phyloP scores from a whole-genome alignment of 1,284 basidiomycete genomes.

The Spongispora temasekensis region DNA sequence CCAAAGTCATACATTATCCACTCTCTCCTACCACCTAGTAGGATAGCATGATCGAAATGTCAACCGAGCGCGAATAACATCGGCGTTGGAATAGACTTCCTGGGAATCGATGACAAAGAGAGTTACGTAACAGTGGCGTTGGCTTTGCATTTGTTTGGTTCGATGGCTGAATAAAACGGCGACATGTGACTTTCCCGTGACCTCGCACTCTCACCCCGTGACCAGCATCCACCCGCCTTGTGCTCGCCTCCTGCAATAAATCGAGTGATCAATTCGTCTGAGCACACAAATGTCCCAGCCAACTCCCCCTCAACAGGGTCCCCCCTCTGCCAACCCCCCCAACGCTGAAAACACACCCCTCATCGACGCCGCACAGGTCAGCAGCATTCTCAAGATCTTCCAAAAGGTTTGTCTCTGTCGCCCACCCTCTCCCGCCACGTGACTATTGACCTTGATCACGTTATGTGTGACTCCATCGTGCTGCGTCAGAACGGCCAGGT shows the following conservation, averaged over 20 bases:
- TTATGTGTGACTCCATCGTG: conserved; percentile 15
- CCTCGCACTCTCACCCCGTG: conserved; percentile 35
- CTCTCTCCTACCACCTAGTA: conserved; percentile 50
- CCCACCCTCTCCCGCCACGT: conserved; percentile 20
- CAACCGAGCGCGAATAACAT: conserved; percentile 73
- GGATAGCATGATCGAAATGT: conserved; percentile 39
- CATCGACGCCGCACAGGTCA: conserved; percentile 31
- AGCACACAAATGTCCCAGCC: conserved; percentile 15
- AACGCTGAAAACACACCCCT: conserved; percentile 9
- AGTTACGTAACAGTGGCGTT: too few species aligned
- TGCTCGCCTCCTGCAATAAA: conserved; percentile 10
- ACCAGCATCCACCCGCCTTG: conserved; percentile 26
- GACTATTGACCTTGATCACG: conserved; percentile 29
- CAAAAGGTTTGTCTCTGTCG: conserved; percentile 25
- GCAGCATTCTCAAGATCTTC: conserved; percentile 30
- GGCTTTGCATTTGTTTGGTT: conserved; percentile 35
- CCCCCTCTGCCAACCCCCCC: conserved; percentile 8
- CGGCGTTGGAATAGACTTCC: conserved; percentile 47
- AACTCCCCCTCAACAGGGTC: conserved; percentile 15
- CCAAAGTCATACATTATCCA: conserved; percentile 77
- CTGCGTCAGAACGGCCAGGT: conserved; percentile 26
- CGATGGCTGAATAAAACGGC: conserved; percentile 29
- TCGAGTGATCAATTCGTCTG: background rate
- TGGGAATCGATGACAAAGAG: too few species aligned
- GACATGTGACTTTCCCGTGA: conserved; percentile 40